Percentiles rank a stretch among this genome's conserved stretches.
Conservation (phyloP, 2,329 filamentous ascomycete species). For the Aspergillus aculeatinus region DNA sequence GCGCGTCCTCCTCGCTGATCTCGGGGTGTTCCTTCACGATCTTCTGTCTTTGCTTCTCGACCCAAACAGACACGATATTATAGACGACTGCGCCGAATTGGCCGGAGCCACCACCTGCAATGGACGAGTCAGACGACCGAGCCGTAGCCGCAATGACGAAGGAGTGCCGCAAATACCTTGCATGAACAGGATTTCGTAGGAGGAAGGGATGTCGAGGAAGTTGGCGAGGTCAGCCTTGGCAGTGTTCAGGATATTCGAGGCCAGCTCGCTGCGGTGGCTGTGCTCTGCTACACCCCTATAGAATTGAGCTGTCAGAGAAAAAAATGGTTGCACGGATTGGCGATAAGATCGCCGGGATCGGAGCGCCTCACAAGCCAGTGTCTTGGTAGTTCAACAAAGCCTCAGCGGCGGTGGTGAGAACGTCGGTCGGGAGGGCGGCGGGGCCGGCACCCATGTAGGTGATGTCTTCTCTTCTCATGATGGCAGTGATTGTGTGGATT, state of each 20-base stretch:
- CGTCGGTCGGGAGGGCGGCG: conserved; percentile 76
- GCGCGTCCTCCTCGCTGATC: conserved; percentile 54
- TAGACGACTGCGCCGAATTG: conserved; percentile 82
- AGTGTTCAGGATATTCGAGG: conserved; percentile 74
- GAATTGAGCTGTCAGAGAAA: conserved; percentile 8
- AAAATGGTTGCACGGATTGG: neutral
- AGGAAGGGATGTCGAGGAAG: conserved; percentile 77
- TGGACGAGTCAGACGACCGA: neutral
- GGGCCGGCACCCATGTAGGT: conserved; percentile 90
- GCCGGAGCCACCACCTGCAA: conserved; percentile 74
- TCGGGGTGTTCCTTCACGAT: conserved; percentile 48
- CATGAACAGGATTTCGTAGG: conserved; percentile 76
- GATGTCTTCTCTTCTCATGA: conserved; percentile 69
- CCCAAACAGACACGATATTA: conserved; percentile 82
- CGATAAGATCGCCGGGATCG: neutral
- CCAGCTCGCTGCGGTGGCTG: conserved; percentile 79
- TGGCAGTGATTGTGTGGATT: neutral
- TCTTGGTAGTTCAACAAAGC: conserved; percentile 79
- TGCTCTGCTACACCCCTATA: conserved; percentile 74
- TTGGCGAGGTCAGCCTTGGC: conserved; percentile 71
- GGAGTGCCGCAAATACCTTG: conserved; percentile 55
- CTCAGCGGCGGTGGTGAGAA: conserved; percentile 73
- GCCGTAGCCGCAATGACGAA: neutral
- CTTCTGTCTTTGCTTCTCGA: conserved; percentile 62
- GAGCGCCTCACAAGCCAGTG: conserved; percentile 60